Percentiles rank a stretch among this genome's conserved stretches.
phyloP scores from a whole-genome alignment of 352 stramenopile species.

The Pythium phragmiticola region DNA sequence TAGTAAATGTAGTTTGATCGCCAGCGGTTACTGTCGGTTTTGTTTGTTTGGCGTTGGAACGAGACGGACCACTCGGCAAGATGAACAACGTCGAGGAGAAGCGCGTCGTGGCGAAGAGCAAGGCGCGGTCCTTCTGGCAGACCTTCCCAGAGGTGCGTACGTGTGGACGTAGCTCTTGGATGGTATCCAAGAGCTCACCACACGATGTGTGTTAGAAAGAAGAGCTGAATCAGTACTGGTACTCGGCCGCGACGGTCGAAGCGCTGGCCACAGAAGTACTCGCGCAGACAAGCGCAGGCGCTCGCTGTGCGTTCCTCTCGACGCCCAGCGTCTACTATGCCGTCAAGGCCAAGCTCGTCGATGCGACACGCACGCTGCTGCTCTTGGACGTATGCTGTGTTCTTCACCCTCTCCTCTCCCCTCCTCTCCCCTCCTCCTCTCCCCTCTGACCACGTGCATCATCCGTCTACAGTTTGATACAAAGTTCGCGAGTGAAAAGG shows the following conservation, averaged over 20 bases:
- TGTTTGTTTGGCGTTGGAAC: too few species aligned
- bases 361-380: constrained; percentile 45
- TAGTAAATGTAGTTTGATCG: constrained; percentile 20
- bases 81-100: constrained; percentile 26
- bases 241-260: constrained; percentile 87
- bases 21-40: too few species aligned
- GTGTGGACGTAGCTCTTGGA: background rate
- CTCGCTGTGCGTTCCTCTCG: constrained; percentile 88
- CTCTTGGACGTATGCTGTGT: constrained; percentile 82
- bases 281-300: constrained; percentile 43
- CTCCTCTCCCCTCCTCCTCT: background rate
- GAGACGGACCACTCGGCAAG: background rate
- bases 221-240: constrained; percentile 97
- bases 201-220: constrained; percentile 63
- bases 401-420: background rate
- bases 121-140: constrained; percentile 54
- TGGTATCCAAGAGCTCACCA: too few species aligned
- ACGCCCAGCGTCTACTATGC: constrained; percentile 94
- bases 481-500: constrained; percentile 66
- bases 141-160: constrained; percentile 56
- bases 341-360: constrained; percentile 44
- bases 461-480: constrained; percentile 64
- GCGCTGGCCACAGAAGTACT: constrained; percentile 62
- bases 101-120: constrained; percentile 14
- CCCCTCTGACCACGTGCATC: background rate